Evolutionary conservation across 2,329 filamentous ascomycete genomes (phyloP), one percentile per base, ranked within the genome.

Genomic region (Lachnellula subtilissima): DNA sequence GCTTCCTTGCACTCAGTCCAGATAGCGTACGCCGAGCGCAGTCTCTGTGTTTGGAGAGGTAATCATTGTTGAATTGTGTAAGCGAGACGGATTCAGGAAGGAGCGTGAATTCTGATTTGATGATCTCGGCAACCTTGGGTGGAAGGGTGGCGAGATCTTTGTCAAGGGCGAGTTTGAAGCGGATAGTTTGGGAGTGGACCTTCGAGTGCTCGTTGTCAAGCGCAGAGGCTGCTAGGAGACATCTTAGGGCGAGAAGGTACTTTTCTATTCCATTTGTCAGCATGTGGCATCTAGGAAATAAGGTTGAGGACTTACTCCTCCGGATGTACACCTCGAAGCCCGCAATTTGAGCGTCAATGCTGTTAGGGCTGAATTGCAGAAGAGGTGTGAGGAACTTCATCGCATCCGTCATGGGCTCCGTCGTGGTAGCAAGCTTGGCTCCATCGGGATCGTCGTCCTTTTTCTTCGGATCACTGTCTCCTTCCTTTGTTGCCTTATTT

Each of bases 311-410:
- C 86, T 79, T 83, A 96, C 91, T 85, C 76, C 87, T 82, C 68
- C 91, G 82, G 57, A 95, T 78, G 70, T 90, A 92, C 17, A 99
- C 87, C 74, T 97, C 92, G 66, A 97, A 97, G 5, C 91, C 94
- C 52, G 87, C 83, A 62, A 86, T 80, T 73, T 99, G 94, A 22
- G 83, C 89, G 59, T 94, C 85, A 48, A 96, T 82, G 69, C 85
- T 89, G 75, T 88, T 84, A 2, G 91, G 87, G 67, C 86, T 92
- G 67, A 86, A 87, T 71, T 96, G 87, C 57, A 99, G 79, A 65
- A 99, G 76, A 3, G 89, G 91, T 15, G 74, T 78, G 55, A 99
- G 73, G 70, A 94, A 96, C 72, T 93, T 96, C 78, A 91, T 88
- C 3, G 91, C 91, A 67, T 94, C 91, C 48, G 85, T 86, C 46